Evolutionary conservation across 2,329 filamentous ascomycete species (phyloP), one percentile per base, ranked within the genome.

Genomic region (Ophiostoma sp.): DNA sequence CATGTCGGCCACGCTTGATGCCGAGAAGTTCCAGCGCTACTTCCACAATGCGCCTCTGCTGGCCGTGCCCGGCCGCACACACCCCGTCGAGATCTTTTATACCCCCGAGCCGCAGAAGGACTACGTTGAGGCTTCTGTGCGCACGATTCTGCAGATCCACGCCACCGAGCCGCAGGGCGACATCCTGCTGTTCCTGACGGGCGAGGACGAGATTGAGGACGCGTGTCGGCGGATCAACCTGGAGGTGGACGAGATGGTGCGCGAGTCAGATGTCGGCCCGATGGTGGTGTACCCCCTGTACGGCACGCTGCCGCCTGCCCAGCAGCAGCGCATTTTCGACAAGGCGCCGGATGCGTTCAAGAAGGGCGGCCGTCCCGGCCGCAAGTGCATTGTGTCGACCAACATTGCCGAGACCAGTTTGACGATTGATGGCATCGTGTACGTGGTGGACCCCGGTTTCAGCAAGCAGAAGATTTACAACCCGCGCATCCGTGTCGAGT

Each of bases 391-490:
- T 75, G 86, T 99, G 39, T 92, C 94, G 11, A 99, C 95, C 74
- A 99, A 99, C 80, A 99, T 99, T 79, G 95, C 95, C 64, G 95
- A 99, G 83, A 99, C 95, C 0, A 94, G 90, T 76, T 87, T 99
- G 80, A 99, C 95, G 66, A 99, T 99, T 72, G 95, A 99, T 77
- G 95, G 95, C 78, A 99, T 99, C 73, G 95, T 99, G 48, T 99
- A 97, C 77, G 95, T 99, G 44, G 94, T 99, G n/a, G 95, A 99
- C 77, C 94, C 95, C 1, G 95, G 95, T 48, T 99, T 99, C 83
- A 97, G 93, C 82, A 99, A 99, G 83, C 95, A 99, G 77, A 99
- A 98, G 81, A 95, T 98, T 73, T 99, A 98, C 84, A 98, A 99
- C 80, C 94, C 95, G 31, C 89, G 95, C 72, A 96, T 97, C 76